A percentile compares a stretch with the other conserved stretches of the same genome.
Evolutionary conservation across 2,329 filamentous ascomycete species (phyloP).

Genomic region (Botrytis cinerea): DNA sequence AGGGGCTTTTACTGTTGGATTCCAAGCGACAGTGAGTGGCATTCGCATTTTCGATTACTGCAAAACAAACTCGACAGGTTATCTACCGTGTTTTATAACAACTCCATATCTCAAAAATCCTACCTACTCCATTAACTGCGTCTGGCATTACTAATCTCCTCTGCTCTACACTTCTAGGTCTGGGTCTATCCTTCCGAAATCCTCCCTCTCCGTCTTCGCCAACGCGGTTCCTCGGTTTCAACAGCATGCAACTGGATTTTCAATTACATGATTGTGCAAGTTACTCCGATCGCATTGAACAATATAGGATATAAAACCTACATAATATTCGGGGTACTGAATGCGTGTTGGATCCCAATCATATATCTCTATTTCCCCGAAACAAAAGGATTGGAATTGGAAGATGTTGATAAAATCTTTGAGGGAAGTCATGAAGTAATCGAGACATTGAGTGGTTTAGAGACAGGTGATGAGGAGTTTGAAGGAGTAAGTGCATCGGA

Average conservation of each 20-base stretch:
- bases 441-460: no score
- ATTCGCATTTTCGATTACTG: background rate
- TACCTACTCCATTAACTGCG: background rate
- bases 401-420: conserved; percentile 55
- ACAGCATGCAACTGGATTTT: conserved; percentile 54
- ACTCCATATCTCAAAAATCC: background rate
- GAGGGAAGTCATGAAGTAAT: background rate
- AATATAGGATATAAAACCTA: conserved; percentile 48
- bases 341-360: conserved; percentile 46
- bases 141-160: background rate
- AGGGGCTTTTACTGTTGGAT: conserved; percentile 61
- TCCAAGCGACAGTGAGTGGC: conserved; percentile 54
- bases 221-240: conserved; percentile 61
- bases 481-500: background rate
- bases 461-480: background rate
- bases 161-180: background rate
- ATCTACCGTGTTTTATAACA: no score
- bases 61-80: background rate
- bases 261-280: conserved; percentile 56
- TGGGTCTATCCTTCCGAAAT: conserved; percentile 64
- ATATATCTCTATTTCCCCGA: conserved; percentile 67
- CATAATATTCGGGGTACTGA: conserved; percentile 42
- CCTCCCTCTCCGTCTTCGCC: conserved; percentile 57
- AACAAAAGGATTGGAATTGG: conserved; percentile 63
- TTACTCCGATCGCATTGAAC: conserved; percentile 42